A percentile compares a stretch with the other conserved stretches of the same genome.
Evolutionary conservation across 176 grass and related monocot species (phyloP).

Genomic region (Bolboschoenus planiculmis): DNA sequence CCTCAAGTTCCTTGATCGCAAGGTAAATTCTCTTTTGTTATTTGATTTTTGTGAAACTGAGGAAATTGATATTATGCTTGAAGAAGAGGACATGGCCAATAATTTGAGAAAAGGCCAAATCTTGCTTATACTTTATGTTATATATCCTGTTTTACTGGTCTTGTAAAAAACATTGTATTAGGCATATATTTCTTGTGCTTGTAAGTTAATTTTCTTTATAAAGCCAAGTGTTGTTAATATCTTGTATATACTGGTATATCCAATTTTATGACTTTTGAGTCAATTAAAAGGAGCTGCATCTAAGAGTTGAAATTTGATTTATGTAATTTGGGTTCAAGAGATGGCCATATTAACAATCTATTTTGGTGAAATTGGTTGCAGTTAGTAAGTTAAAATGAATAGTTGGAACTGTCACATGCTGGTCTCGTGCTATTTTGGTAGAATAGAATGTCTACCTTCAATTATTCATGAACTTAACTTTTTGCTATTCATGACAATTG

Average conservation of each 20-base stretch:
- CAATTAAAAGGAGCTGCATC: neutral
- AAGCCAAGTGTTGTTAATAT: neutral
- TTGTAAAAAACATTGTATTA: neutral
- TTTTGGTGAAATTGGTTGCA: neutral
- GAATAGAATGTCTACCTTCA: neutral
- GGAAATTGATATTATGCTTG: neutral
- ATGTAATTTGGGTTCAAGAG: neutral
- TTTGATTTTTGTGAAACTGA: neutral
- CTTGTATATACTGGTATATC: neutral
- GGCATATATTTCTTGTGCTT: neutral
- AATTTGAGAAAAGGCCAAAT: neutral
- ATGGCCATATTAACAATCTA: neutral
- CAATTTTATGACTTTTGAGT: neutral
- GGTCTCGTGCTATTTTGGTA: neutral
- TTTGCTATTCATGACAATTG: neutral
- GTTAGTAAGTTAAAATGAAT: neutral
- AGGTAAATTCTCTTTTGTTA: conserved; percentile 30
- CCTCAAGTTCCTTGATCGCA: conserved; percentile 81
- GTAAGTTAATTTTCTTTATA: neutral
- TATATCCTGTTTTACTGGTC: neutral
- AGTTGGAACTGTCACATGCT: neutral
- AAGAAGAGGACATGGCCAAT: neutral
- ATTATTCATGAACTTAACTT: neutral
- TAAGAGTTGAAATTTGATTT: neutral
- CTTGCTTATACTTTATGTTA: neutral